Evolutionary conservation across 148 eudicot species (phyloP).

Genomic region (Fallopia convolvulus): DNA sequence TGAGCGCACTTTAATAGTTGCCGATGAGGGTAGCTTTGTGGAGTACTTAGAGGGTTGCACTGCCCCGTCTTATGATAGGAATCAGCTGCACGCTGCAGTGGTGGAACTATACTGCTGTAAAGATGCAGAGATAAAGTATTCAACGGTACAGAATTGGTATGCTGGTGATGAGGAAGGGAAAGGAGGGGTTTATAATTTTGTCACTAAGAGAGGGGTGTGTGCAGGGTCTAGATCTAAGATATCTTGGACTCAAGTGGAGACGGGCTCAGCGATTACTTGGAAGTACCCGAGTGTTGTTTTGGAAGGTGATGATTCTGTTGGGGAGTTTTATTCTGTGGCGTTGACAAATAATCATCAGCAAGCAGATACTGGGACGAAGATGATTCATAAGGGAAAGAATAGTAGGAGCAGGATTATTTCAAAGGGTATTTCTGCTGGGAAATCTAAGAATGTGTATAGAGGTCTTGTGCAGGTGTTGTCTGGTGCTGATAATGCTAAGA

Average conservation of each 20-base stretch:
- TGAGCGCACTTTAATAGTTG: constrained; percentile 88
- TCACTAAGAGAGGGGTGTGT: constrained; percentile 92
- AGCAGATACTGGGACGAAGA: constrained; percentile 92
- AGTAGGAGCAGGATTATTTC: constrained; percentile 83
- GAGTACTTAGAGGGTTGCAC: constrained; percentile 97
- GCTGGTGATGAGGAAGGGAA: constrained; percentile 84
- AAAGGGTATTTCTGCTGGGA: constrained; percentile 90
- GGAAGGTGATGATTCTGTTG: constrained; percentile 88
- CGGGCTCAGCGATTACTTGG: constrained; percentile 98
- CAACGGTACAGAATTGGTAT: constrained; percentile 94
- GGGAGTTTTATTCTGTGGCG: constrained; percentile 94
- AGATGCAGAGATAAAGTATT: constrained; percentile 80
- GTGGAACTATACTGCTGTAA: constrained; percentile 71
- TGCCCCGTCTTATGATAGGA: constrained; percentile 79
- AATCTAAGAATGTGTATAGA: constrained; percentile 78
- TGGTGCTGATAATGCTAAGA: constrained; percentile 66
- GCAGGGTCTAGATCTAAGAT: constrained; percentile 77
- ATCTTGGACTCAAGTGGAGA: constrained; percentile 97
- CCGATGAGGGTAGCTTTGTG: constrained; percentile 85
- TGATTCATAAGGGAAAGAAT: constrained; percentile 97
- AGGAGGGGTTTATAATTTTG: constrained; percentile 89
- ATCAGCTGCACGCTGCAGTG: constrained; percentile 90
- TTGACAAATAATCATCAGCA: constrained; percentile 86
- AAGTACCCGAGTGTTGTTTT: constrained; percentile 89
- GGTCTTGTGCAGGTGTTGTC: constrained; percentile 90